phyloP scores from a whole-genome alignment of 2,329 filamentous ascomycete species.

The Trichophyton benhamiae region DNA sequence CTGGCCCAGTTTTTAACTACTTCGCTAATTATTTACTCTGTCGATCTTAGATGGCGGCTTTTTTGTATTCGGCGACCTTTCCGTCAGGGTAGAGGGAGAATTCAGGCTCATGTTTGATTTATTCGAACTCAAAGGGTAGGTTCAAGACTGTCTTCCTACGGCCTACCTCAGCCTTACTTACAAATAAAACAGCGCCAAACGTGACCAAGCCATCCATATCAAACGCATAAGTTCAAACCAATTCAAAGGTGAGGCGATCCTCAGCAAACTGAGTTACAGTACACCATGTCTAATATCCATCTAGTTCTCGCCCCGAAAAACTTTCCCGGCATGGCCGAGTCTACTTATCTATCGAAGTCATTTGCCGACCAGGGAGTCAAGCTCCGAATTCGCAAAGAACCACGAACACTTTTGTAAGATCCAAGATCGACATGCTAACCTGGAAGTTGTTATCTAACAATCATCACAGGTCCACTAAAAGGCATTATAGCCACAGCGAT shows the following conservation, averaged over 20 bases:
- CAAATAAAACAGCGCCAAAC: slow-evolving; percentile 8
- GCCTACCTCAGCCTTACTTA: not conserved
- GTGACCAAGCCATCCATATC: slow-evolving; percentile 39
- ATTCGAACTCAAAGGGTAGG: slow-evolving; percentile 56
- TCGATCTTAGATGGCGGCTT: slow-evolving; percentile 58
- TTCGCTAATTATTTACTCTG: not conserved
- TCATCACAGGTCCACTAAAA: not conserved
- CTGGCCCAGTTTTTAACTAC: not conserved
- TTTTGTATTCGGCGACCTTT: slow-evolving; percentile 85
- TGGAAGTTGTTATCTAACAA: not conserved
- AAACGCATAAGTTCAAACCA: slow-evolving; percentile 48
- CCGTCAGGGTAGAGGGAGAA: slow-evolving; percentile 59
- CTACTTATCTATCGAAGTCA: slow-evolving; percentile 64
- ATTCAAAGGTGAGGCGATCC: slow-evolving; percentile 49
- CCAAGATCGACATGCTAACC: not conserved
- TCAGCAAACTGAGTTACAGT: not conserved
- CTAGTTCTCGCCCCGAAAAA: slow-evolving; percentile 45
- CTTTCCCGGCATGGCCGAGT: slow-evolving; percentile 69
- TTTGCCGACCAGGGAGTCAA: slow-evolving; percentile 83
- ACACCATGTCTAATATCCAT: not conserved
- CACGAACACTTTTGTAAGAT: slow-evolving; percentile 41
- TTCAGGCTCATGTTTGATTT: slow-evolving; percentile 66
- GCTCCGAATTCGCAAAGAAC: slow-evolving; percentile 70
- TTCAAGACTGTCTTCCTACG: slow-evolving; percentile 7
- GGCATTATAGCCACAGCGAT: not conserved